Evolutionary conservation across 2,329 filamentous ascomycete genomes (phyloP).

Genomic region (Epicoccum nigrum): DNA sequence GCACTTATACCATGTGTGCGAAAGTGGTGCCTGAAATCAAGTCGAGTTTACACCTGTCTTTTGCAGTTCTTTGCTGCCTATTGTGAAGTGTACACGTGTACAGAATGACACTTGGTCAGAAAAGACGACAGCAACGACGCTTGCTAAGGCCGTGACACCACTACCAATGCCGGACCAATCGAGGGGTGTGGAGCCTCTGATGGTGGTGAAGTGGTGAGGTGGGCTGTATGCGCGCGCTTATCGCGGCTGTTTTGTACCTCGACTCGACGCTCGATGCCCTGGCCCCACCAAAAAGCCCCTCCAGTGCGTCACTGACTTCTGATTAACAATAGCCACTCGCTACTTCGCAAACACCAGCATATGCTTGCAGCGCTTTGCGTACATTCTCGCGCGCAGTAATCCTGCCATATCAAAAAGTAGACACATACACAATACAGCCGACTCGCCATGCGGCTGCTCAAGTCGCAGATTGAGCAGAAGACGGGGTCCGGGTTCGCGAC

Average conservation of each 20-base stretch:
- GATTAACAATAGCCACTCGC: slow-evolving; percentile 7
- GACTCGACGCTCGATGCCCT: too few relatives aligned
- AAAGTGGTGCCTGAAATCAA: slow-evolving; percentile 1
- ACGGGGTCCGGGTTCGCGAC: slow-evolving; percentile 70
- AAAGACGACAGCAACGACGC: too few relatives aligned
- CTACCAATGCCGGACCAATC: too few relatives aligned
- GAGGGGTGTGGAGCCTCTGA: too few relatives aligned
- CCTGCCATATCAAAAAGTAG: too few relatives aligned
- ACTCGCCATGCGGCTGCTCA: slow-evolving; percentile 67
- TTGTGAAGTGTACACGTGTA: background rate
- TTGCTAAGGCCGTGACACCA: too few relatives aligned
- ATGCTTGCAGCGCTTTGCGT: background rate
- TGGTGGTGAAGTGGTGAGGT: too few relatives aligned
- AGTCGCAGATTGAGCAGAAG: slow-evolving; percentile 66
- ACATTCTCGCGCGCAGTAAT: background rate
- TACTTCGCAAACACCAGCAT: background rate
- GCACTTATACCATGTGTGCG: background rate
- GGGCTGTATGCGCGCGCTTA: slow-evolving; percentile 16
- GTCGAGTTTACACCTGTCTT: slow-evolving; percentile 2
- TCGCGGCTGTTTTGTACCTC: slow-evolving; percentile 3
- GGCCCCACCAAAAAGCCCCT: slow-evolving; percentile 13
- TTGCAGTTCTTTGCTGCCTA: background rate
- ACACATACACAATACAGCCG: background rate
- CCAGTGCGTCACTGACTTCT: slow-evolving; percentile 21
- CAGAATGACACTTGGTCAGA: background rate